Evolutionary conservation across 83 land plant genomes (phyloP).

Genomic region (Picea mariana): DNA sequence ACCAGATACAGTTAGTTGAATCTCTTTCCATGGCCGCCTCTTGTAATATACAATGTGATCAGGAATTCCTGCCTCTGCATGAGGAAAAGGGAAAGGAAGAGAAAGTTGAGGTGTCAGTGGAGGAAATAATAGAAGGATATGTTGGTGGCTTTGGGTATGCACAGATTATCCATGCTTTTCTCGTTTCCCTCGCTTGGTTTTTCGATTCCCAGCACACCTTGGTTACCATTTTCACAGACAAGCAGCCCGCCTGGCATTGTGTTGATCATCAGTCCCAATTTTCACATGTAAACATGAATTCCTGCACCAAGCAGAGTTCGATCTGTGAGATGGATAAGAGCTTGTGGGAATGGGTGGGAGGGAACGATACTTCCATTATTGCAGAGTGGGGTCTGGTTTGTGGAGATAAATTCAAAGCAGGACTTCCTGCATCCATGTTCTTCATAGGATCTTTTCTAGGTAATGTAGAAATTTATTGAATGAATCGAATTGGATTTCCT

Average conservation of each 20-base stretch:
- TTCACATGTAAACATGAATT: background rate
- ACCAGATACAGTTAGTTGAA: background rate
- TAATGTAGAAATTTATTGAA: too few relatives aligned
- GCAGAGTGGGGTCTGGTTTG: conserved; percentile 54
- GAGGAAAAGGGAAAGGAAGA: conserved; percentile 10
- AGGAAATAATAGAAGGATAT: conserved; percentile 39
- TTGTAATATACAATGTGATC: background rate
- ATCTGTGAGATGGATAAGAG: conserved; percentile 34
- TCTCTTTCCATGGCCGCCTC: background rate
- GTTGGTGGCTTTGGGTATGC: conserved; percentile 47
- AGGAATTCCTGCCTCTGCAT: background rate
- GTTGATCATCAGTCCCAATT: background rate
- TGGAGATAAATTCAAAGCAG: conserved; percentile 38
- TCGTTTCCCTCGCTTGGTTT: conserved; percentile 46
- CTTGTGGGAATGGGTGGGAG: conserved; percentile 53
- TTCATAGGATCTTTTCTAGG: conserved; percentile 39
- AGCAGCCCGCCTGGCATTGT: conserved; percentile 36
- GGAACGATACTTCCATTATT: conserved; percentile 29
- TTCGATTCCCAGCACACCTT: conserved; percentile 53
- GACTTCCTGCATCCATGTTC: conserved; percentile 43
- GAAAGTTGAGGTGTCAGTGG: conserved; percentile 25
- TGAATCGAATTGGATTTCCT: too few relatives aligned
- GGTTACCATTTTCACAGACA: conserved; percentile 50
- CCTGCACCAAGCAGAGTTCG: background rate
- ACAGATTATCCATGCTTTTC: conserved; percentile 38